phyloP scores from a whole-genome alignment of 352 stramenopile species.

The Thalassiosira livingstoniorum region DNA sequence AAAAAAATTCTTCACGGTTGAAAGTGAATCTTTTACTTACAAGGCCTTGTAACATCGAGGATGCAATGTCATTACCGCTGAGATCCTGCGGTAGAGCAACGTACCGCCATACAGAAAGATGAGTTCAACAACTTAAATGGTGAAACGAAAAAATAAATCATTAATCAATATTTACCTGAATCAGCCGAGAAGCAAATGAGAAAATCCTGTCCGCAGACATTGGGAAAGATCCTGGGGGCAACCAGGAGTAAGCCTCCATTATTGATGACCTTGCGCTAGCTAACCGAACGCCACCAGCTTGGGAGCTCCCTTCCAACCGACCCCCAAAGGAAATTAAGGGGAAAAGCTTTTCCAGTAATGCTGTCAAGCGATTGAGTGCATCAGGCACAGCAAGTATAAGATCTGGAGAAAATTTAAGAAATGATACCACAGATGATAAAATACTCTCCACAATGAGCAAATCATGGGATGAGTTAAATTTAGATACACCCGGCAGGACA shows the following conservation, averaged over 20 bases:
- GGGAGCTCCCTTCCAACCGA: constrained; percentile 65
- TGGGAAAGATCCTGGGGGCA: constrained; percentile 85
- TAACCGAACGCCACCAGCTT: constrained; percentile 58
- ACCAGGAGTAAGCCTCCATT: constrained; percentile 85
- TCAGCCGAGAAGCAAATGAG: constrained; percentile 78
- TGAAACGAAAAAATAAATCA: constrained; percentile 13
- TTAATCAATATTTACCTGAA: constrained; percentile 67
- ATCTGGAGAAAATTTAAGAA: constrained; percentile 80
- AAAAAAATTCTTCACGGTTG: too few species aligned
- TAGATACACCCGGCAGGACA: constrained; percentile 62
- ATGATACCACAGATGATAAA: constrained; percentile 77
- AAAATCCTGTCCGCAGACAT: constrained; percentile 85
- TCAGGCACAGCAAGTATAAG: constrained; percentile 83
- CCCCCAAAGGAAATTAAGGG: constrained; percentile 72
- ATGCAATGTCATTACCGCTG: constrained; percentile 66
- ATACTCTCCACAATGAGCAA: constrained; percentile 82
- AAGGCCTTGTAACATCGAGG: constrained; percentile 79
- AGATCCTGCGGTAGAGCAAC: constrained; percentile 40
- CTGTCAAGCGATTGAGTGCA: constrained; percentile 74
- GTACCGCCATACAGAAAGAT: background rate
- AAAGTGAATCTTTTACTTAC: too few species aligned
- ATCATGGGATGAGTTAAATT: constrained; percentile 73
- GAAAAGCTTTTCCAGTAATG: constrained; percentile 82
- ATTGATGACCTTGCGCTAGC: constrained; percentile 82
- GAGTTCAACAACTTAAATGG: background rate